These are phyloP conservation scores for Crithidia sp. DNA, from an alignment of 208 protist genomes.

Conservation along the genomic window DNA sequence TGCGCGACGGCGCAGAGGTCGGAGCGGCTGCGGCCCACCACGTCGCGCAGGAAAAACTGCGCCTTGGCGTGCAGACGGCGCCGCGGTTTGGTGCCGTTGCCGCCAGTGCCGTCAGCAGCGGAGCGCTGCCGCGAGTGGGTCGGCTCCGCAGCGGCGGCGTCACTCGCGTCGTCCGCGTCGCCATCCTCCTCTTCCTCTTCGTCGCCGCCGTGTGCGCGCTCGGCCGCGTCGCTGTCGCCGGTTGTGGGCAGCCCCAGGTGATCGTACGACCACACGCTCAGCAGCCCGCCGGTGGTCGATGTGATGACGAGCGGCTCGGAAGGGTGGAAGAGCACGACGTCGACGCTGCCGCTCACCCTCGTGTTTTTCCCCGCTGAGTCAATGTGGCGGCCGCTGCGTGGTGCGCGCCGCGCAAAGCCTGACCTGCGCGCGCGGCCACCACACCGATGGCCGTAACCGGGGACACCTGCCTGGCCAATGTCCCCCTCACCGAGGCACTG, in stretches of 20 bases:
- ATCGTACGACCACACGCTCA: conserved; percentile 70
- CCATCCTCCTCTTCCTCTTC: background rate
- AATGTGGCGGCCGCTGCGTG: background rate
- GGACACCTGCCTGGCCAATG: conserved; percentile 18
- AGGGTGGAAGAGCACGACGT: conserved; percentile 62
- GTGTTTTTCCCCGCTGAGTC: background rate
- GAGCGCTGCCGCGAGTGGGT: background rate
- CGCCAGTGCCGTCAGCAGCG: background rate
- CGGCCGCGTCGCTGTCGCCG: conserved; percentile 2
- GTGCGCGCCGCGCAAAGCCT: background rate
- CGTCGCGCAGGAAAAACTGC: conserved; percentile 36
- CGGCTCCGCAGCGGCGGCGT: conserved; percentile 4
- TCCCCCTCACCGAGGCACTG: conserved; percentile 29
- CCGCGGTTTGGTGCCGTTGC: background rate
- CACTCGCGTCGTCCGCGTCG: background rate
- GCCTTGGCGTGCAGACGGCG: conserved; percentile 20
- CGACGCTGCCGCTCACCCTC: conserved; percentile 18
- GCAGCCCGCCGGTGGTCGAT: conserved; percentile 54
- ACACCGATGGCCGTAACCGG: conserved; percentile 16
- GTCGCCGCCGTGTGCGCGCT: conserved; percentile 1
- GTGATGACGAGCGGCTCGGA: conserved; percentile 55
- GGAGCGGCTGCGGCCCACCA: conserved; percentile 32
- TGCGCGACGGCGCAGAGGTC: conserved; percentile 19
- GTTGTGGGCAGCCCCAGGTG: conserved; percentile 1
- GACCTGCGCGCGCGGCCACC: background rate